Evolutionary conservation across 2,329 filamentous ascomycete genomes (phyloP).

Genomic region (Penicillium sp.): DNA sequence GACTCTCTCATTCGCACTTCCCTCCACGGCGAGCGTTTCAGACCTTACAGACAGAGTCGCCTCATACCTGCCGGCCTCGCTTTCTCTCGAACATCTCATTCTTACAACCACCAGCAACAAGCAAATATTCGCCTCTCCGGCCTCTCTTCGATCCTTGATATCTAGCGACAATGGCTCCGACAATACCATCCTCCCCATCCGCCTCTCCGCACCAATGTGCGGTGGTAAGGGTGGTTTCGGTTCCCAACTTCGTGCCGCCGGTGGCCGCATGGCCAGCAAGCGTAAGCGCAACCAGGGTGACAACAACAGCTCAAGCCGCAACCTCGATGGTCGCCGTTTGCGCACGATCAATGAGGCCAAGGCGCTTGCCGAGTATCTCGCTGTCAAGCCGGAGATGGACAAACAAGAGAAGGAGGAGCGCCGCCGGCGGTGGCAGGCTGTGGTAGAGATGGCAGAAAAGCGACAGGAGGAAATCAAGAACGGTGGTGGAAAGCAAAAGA

Average conservation of each 20-base stretch:
- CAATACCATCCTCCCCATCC: conserved; percentile 78
- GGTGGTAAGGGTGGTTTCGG: conserved; percentile 98
- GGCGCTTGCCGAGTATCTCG: conserved; percentile 88
- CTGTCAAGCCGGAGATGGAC: conserved; percentile 97
- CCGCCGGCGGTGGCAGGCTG: conserved; percentile 78
- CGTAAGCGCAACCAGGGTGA: conserved; percentile 84
- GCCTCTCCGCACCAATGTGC: conserved; percentile 75
- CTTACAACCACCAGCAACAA: conserved; percentile 82
- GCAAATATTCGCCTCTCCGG: conserved; percentile 59
- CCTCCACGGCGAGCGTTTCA: conserved; percentile 65
- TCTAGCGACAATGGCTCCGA: conserved; percentile 43
- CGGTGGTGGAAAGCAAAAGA: conserved; percentile 65
- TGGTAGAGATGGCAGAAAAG: conserved; percentile 81
- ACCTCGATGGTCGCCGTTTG: conserved; percentile 85
- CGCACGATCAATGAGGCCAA: conserved; percentile 96
- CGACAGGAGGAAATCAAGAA: conserved; percentile 81
- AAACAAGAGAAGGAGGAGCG: conserved; percentile 87
- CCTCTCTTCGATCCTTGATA: conserved; percentile 64
- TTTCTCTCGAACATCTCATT: conserved; percentile 62
- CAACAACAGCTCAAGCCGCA: conserved; percentile 86
- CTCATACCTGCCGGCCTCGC: conserved; percentile 61
- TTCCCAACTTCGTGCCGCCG: conserved; percentile 92
- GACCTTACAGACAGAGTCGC: conserved; percentile 68
- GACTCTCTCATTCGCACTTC: conserved; percentile 78
- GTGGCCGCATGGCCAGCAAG: conserved; percentile 95